phyloP scores from a whole-genome alignment of 1,284 basidiomycete genomes.

The Porodaedalea pini region DNA sequence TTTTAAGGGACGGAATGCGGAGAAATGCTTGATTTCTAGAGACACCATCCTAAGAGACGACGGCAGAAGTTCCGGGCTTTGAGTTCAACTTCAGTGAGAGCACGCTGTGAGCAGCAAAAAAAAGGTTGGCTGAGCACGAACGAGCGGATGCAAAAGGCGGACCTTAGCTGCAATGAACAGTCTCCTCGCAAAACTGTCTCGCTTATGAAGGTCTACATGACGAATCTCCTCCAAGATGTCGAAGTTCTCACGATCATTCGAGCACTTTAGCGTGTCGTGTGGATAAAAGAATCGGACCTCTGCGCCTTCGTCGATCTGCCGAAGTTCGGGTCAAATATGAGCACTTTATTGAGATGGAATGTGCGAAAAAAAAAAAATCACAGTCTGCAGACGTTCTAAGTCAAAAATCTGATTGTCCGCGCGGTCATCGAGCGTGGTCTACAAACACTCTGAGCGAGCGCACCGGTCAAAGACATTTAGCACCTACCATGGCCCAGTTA shows the following conservation, averaged over 20 bases:
- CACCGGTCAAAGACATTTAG: neutral
- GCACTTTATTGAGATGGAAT: neutral
- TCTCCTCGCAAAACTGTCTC: neutral
- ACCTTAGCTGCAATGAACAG: neutral
- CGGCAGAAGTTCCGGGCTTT: neutral
- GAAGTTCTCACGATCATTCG: neutral
- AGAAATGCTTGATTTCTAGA: neutral
- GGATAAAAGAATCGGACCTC: constrained; percentile 5
- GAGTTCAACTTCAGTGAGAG: neutral
- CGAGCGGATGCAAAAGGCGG: neutral
- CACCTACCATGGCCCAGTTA: constrained; percentile 1
- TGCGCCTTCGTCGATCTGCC: neutral
- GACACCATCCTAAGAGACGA: neutral
- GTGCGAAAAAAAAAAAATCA: neutral
- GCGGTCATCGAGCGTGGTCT: constrained; percentile 1
- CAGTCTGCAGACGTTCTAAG: constrained; percentile 4
- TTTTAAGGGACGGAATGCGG: no score
- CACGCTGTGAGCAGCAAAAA: neutral
- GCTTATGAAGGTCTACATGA: neutral
- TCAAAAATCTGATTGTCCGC: constrained; percentile 5
- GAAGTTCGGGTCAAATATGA: neutral
- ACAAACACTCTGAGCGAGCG: no score
- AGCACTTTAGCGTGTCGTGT: neutral
- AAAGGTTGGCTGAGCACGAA: neutral
- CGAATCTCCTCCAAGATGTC: neutral